Conservation (phyloP, 2,329 filamentous ascomycete genomes). For the Ceratocystis lukuohia region DNA sequence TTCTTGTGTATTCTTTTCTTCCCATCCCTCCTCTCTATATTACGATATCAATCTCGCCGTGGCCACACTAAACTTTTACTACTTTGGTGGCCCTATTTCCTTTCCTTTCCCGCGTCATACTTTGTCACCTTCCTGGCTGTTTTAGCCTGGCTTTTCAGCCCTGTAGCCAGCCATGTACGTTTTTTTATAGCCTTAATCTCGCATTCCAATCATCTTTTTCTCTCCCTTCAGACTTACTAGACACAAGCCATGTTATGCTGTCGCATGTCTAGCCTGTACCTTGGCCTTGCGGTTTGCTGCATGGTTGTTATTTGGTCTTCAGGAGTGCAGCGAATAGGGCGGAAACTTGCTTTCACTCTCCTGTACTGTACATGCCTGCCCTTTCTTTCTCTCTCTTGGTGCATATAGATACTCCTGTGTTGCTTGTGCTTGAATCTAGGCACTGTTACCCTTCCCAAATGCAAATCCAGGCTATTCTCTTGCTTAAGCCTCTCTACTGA, state of each 20-base stretch:
- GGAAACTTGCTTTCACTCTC: not conserved
- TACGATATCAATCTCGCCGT: not conserved
- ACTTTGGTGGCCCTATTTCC: not conserved
- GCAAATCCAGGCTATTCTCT: not conserved
- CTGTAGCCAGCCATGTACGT: conserved; percentile 16
- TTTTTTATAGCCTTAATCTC: conserved; percentile 4
- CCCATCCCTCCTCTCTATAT: not conserved
- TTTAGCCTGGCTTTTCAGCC: conserved; percentile 8
- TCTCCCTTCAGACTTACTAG: not conserved
- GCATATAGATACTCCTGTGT: not conserved
- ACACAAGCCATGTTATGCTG: not conserved
- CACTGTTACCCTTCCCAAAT: not conserved
- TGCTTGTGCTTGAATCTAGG: not conserved
- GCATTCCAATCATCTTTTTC: conserved; percentile 1
- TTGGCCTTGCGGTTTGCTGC: conserved; percentile 11
- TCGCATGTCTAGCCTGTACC: not conserved
- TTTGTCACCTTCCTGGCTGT: conserved; percentile 2
- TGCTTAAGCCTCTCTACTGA: not conserved
- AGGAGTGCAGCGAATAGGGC: not conserved
- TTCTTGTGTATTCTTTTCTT: not conserved
- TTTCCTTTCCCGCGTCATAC: not conserved
- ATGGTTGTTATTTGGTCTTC: not conserved
- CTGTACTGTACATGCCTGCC: not conserved
- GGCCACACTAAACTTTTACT: not conserved
- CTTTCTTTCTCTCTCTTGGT: not conserved